Evolutionary conservation across 345 rosid genomes (phyloP).

Genomic region (Abelmoschus esculentus): DNA sequence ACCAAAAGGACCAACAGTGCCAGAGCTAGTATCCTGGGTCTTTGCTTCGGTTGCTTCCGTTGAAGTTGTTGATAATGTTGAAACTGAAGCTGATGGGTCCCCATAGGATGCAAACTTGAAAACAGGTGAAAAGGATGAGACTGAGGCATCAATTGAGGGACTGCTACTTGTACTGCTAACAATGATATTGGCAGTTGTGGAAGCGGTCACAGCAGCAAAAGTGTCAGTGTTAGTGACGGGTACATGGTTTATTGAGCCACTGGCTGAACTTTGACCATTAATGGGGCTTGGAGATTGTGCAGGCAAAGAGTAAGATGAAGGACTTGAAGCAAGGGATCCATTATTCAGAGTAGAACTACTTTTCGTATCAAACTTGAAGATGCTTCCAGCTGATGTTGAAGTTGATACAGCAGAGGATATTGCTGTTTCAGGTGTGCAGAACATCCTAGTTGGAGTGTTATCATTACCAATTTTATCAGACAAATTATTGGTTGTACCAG

Average conservation of each 20-base stretch:
- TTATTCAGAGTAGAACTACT: constrained; percentile 28
- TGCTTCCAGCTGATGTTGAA: constrained; percentile 28
- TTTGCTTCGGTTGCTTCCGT: constrained; percentile 32
- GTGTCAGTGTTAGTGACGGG: constrained; percentile 7
- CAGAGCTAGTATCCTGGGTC: constrained; percentile 25
- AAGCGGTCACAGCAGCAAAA: constrained; percentile 14
- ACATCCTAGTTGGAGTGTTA: constrained; percentile 23
- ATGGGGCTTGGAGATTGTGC: constrained; percentile 19
- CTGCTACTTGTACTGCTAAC: constrained; percentile 9
- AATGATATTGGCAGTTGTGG: background rate
- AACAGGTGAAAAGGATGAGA: constrained; percentile 26
- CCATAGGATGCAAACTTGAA: constrained; percentile 39
- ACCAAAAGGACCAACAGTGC: constrained; percentile 30
- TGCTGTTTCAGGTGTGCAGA: constrained; percentile 20
- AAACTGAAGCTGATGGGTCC: constrained; percentile 26
- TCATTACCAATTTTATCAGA: constrained; percentile 26
- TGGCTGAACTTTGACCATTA: constrained; percentile 27
- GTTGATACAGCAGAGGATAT: constrained; percentile 29
- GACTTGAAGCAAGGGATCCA: constrained; percentile 37
- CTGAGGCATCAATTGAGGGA: constrained; percentile 23
- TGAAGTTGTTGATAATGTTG: constrained; percentile 25
- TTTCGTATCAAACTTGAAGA: constrained; percentile 34
- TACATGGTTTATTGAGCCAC: constrained; percentile 16
- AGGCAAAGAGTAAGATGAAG: constrained; percentile 23
- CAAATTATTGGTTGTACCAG: constrained; percentile 32